Conservation (phyloP, 2,329 filamentous ascomycete genomes). For the Phyllosticta capitalensis region DNA sequence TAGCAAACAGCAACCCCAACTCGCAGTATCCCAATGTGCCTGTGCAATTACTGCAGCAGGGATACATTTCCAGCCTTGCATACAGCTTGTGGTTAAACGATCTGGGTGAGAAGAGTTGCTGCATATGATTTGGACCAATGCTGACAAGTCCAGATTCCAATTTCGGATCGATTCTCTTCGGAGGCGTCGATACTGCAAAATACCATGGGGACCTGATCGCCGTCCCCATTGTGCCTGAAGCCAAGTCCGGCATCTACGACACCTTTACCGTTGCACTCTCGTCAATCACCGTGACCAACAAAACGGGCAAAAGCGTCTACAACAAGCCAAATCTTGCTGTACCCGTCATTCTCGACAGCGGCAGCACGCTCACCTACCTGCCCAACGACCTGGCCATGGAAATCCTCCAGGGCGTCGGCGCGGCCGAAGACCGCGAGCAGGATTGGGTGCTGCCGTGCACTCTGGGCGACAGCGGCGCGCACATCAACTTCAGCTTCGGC, state of each 20-base stretch:
- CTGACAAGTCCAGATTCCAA: conserved; percentile 3
- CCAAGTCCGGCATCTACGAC: neutral
- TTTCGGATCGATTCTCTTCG: conserved; percentile 62
- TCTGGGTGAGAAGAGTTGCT: conserved; percentile 62
- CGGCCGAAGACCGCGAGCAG: neutral
- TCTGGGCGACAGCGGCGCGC: neutral
- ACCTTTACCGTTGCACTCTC: conserved; percentile 8
- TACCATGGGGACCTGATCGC: conserved; percentile 55
- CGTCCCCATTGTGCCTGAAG: conserved; percentile 47
- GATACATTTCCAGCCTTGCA: conserved; percentile 54
- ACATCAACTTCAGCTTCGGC: conserved; percentile 7
- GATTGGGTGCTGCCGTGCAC: conserved; percentile 6
- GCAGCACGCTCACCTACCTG: conserved; percentile 58
- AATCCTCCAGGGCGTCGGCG: conserved; percentile 8
- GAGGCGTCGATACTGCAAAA: conserved; percentile 60
- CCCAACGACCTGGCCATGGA: conserved; percentile 38
- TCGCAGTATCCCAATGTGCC: conserved; percentile 58
- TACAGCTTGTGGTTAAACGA: conserved; percentile 47
- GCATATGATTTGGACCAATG: conserved; percentile 29
- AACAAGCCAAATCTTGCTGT: neutral
- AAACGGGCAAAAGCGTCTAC: conserved; percentile 3
- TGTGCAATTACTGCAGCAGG: conserved; percentile 50
- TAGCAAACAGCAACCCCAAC: neutral
- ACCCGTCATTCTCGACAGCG: conserved; percentile 55
- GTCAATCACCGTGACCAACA: neutral